Evolutionary conservation across 306 rosid genomes (phyloP).

Genomic region (Trifolium pratense): DNA sequence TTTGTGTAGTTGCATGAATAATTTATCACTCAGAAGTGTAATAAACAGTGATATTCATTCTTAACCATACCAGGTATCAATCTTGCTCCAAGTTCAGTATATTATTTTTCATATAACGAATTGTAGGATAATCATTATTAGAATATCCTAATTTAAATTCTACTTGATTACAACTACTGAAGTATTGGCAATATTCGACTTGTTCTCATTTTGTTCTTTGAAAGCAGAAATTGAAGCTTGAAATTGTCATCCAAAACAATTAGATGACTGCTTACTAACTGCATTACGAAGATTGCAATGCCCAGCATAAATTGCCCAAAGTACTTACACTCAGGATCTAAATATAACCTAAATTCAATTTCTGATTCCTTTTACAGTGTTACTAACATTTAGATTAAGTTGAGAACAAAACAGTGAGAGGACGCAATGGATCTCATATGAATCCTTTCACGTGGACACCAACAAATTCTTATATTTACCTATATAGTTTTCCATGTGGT

Average conservation of each 20-base stretch:
- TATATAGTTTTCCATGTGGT: conserved; percentile 17
- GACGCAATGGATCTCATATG: conserved; percentile 9
- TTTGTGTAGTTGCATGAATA: conserved; percentile 12
- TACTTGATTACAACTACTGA: conserved; percentile 11
- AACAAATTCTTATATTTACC: conserved; percentile 7
- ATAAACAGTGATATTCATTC: conserved; percentile 14
- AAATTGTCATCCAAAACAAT: conserved; percentile 7
- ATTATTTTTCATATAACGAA: conserved; percentile 6
- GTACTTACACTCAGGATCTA: conserved; percentile 5
- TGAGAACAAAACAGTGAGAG: conserved; percentile 13
- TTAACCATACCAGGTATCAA: conserved; percentile 19
- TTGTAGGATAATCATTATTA: conserved; percentile 22
- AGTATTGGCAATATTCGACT: conserved; percentile 21
- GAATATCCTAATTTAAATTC: conserved; percentile 16
- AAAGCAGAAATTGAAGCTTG: conserved; percentile 5
- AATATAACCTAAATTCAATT: conserved; percentile 22
- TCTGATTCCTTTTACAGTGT: conserved; percentile 9
- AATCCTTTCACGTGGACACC: neutral
- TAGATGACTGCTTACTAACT: conserved; percentile 25
- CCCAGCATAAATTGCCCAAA: conserved; percentile 30
- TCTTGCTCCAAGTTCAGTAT: conserved; percentile 14
- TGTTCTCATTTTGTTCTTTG: conserved; percentile 27
- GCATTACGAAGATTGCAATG: conserved; percentile 15
- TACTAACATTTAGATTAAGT: conserved; percentile 21
- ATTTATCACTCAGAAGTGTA: conserved; percentile 24